A percentile compares a stretch with the other conserved stretches of the same genome.
Conservation (phyloP, 208 protist genomes). For the Crithidia bombi region DNA sequence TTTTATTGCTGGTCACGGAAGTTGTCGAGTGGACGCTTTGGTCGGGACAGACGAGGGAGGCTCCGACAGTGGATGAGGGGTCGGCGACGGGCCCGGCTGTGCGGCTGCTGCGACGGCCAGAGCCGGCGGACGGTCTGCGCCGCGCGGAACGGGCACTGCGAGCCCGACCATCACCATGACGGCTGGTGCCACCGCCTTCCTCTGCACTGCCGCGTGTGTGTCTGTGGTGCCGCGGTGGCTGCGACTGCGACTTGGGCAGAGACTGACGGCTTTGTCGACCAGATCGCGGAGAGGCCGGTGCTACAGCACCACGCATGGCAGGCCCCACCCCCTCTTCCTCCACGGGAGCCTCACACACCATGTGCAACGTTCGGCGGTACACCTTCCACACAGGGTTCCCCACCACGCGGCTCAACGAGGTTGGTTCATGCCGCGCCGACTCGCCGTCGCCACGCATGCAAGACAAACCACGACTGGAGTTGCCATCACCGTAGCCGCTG, state of each 20-base stretch:
- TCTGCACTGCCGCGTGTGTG: conserved; percentile 2
- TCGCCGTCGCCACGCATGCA: conserved; percentile 1
- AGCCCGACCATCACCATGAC: background rate
- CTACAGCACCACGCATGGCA: background rate
- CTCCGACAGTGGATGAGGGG: background rate
- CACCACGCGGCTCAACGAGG: background rate
- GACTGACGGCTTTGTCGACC: background rate
- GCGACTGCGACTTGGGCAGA: background rate
- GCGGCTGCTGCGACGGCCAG: conserved; percentile 12
- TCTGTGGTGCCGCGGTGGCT: background rate
- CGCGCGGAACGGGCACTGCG: conserved; percentile 11
- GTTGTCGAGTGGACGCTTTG: background rate
- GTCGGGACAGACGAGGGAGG: background rate
- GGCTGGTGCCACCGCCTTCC: background rate
- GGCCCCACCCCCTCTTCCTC: background rate
- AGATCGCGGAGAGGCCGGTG: background rate
- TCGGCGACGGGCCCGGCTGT: background rate
- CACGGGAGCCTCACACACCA: conserved; percentile 9
- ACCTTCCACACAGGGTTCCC: background rate
- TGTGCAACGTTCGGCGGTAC: conserved; percentile 28
- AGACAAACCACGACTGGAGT: conserved; percentile 8
- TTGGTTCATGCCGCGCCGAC: background rate
- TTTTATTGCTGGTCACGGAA: background rate
- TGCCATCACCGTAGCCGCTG: background rate
- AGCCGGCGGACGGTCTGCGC: background rate